Conservation (phyloP, 441 rosid species). For the California macrophylla region DNA sequence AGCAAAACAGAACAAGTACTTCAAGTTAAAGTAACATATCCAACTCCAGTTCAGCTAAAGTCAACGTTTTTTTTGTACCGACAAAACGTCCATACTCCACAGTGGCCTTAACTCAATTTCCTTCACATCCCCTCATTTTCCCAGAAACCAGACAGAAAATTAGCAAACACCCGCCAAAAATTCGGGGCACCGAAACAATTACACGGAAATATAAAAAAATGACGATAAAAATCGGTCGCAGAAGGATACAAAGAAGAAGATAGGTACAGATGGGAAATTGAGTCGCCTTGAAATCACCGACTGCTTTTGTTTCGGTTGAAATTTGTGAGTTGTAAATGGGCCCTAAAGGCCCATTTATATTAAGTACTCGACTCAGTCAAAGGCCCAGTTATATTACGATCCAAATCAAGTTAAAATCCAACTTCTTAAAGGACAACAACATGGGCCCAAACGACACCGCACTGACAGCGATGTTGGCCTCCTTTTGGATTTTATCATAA, state of each 20-base stretch:
- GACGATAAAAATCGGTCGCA: neutral
- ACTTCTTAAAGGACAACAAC: neutral
- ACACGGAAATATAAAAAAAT: neutral
- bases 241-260: neutral
- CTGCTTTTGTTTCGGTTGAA: too few species aligned
- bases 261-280: neutral
- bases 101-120: neutral
- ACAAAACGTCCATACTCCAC: neutral
- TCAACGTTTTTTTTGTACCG: neutral
- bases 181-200: too few species aligned
- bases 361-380: neutral
- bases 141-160: neutral
- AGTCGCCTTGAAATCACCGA: neutral
- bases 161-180: neutral
- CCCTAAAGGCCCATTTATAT: too few species aligned
- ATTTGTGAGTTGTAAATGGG: neutral
- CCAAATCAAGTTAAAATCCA: neutral
- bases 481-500: neutral
- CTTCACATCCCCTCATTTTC: neutral
- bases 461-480: neutral
- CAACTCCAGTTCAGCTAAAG: neutral
- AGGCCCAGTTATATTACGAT: neutral
- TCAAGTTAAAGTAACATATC: neutral
- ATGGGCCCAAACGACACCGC: neutral
- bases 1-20: neutral